Evolutionary conservation across 1,284 basidiomycete species (phyloP).

Genomic region (Apiotrichum akiyoshidainum): DNA sequence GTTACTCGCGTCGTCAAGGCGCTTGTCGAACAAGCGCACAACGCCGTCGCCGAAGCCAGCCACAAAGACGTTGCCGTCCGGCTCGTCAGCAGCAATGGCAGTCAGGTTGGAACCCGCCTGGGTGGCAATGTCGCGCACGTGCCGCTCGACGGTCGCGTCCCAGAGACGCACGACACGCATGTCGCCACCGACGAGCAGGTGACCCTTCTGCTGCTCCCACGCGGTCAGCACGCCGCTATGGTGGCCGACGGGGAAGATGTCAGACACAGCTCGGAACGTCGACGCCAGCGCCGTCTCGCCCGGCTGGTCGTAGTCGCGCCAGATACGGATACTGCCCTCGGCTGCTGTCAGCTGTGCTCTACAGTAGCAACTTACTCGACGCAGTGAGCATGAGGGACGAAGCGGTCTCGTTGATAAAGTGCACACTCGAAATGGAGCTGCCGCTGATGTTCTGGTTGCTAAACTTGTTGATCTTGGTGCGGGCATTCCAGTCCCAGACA

Average conservation of each 20-base stretch:
- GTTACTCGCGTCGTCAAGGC: conserved; percentile 78
- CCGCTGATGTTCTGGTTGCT: conserved; percentile 82
- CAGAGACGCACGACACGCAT: conserved; percentile 84
- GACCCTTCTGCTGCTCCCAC: conserved; percentile 89
- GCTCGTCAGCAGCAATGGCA: conserved; percentile 70
- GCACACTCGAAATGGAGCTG: conserved; percentile 81
- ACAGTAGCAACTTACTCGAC: conserved; percentile 52
- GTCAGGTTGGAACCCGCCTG: conserved; percentile 87
- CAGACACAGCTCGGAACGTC: conserved; percentile 84
- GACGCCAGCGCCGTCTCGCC: conserved; percentile 74
- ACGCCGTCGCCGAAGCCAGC: conserved; percentile 92
- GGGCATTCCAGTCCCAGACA: conserved; percentile 90
- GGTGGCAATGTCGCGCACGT: conserved; percentile 71
- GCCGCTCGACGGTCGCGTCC: conserved; percentile 90
- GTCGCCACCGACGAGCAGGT: conserved; percentile 85
- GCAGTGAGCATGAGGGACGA: conserved; percentile 86
- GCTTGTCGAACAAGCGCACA: conserved; percentile 86
- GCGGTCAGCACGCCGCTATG: conserved; percentile 78
- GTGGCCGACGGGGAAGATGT: conserved; percentile 63
- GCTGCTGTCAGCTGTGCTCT: conserved; percentile 35
- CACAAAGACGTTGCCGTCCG: conserved; percentile 74
- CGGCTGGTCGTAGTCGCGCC: conserved; percentile 70
- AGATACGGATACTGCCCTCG: conserved; percentile 87
- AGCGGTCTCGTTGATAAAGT: conserved; percentile 94
- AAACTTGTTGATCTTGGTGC: conserved; percentile 74